phyloP scores from a whole-genome alignment of 768 basidiomycete species.

The Pholiota microspora region DNA sequence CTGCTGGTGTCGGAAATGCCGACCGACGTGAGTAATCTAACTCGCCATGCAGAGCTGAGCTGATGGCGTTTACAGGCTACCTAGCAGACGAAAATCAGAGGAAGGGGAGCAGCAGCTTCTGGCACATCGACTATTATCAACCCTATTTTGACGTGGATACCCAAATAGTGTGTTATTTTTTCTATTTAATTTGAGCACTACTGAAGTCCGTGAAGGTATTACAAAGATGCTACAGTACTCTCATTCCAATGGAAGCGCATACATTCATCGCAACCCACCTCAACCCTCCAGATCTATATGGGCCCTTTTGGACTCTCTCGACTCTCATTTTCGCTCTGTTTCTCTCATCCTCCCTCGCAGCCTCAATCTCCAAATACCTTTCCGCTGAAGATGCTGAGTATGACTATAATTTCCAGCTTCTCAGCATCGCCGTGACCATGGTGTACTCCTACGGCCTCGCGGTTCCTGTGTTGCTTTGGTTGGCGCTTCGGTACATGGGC shows the following conservation, averaged over 20 bases:
- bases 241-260: slow-evolving; percentile 63
- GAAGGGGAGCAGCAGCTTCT: slow-evolving; percentile 58
- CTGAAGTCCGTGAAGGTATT: slow-evolving; percentile 47
- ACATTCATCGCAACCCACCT: slow-evolving; percentile 64
- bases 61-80: slow-evolving; percentile 47
- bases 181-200: neutral
- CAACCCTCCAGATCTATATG: slow-evolving; percentile 75
- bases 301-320: slow-evolving; percentile 97
- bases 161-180: slow-evolving; percentile 43
- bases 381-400: slow-evolving; percentile 54
- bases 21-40: slow-evolving; percentile 43
- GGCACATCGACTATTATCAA: slow-evolving; percentile 85
- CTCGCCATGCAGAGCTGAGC: neutral
- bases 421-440: slow-evolving; percentile 78
- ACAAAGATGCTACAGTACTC: slow-evolving; percentile 71
- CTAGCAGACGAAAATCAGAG: slow-evolving; percentile 49
- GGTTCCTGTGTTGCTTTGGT: slow-evolving; percentile 82
- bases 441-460: slow-evolving; percentile 89
- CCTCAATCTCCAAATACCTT: slow-evolving; percentile 86
- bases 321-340: slow-evolving; percentile 93
- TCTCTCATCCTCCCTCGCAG: slow-evolving; percentile 88
- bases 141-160: slow-evolving; percentile 90
- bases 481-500: slow-evolving; percentile 79
- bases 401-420: slow-evolving; percentile 83
- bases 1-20: slow-evolving; percentile 45